Conservation (phyloP, 2,329 filamentous ascomycete species). For the Penicillium psychrosexuale region DNA sequence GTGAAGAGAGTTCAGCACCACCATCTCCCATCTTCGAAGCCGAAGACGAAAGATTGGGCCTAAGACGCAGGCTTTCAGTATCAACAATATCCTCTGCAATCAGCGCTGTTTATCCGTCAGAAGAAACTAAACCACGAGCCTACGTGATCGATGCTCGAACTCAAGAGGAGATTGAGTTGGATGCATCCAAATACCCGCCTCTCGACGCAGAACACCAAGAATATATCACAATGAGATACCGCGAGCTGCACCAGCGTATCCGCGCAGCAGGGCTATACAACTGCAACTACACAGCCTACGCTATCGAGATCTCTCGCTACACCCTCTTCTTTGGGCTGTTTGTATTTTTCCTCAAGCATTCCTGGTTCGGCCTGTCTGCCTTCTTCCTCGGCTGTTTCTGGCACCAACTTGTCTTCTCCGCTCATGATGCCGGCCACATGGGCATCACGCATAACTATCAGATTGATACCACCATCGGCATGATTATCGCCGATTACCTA, state of each 20-base stretch:
- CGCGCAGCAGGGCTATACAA: conserved; percentile 69
- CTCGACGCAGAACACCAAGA: conserved; percentile 69
- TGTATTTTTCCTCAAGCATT: conserved; percentile 51
- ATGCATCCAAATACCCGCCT: conserved; percentile 73
- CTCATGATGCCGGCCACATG: conserved; percentile 93
- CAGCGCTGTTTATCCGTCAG: conserved; percentile 13
- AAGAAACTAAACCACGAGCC: conserved; percentile 37
- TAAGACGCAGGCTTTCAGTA: conserved; percentile 35
- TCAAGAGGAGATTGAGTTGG: conserved; percentile 68
- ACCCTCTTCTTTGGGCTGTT: conserved; percentile 56
- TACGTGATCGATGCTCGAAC: conserved; percentile 71
- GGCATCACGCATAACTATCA: conserved; percentile 88
- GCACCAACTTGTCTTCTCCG: conserved; percentile 89
- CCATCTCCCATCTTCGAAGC: conserved; percentile 57
- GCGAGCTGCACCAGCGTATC: conserved; percentile 20
- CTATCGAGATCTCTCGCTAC: conserved; percentile 67
- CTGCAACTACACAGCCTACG: conserved; percentile 75
- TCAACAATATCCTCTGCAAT: conserved; percentile 24
- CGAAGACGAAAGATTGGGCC: conserved; percentile 33
- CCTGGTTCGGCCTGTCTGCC: conserved; percentile 66
- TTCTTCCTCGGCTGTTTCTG: conserved; percentile 76
- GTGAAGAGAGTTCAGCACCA: conserved; percentile 51
- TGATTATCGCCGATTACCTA: conserved; percentile 80
- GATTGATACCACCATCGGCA: conserved; percentile 76
- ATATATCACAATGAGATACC: conserved; percentile 62